Percentiles rank a stretch among this genome's conserved stretches.
phyloP scores from a whole-genome alignment of 768 basidiomycete species.

The Rhodotorula toruloides region DNA sequence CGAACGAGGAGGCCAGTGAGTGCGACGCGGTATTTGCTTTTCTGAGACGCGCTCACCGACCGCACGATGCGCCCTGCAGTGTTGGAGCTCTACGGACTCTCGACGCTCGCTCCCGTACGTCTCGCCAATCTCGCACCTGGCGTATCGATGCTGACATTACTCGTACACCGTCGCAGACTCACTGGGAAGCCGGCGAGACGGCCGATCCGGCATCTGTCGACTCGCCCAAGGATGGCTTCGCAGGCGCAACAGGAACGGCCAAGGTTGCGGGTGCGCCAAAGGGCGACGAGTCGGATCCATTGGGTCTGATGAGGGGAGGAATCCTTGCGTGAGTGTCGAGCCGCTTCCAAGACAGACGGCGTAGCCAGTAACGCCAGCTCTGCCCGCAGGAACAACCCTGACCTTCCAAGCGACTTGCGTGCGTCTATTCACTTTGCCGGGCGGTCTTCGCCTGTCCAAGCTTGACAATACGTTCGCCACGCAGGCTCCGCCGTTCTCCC shows the following conservation, averaged over 20 bases:
- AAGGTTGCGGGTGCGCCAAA: conserved; percentile 6
- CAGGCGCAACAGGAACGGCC: not conserved
- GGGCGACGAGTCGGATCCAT: conserved; percentile 44
- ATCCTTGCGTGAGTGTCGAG: conserved; percentile 51
- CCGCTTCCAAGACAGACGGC: not conserved
- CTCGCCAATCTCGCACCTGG: not conserved
- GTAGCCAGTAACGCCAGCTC: not conserved
- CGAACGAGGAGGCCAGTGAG: conserved; percentile 27
- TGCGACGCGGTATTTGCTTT: too few relatives aligned
- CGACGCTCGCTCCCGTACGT: conserved; percentile 18
- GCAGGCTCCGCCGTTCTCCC: conserved; percentile 64
- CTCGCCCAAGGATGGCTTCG: conserved; percentile 5
- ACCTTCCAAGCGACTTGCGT: conserved; percentile 60
- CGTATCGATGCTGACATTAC: not conserved
- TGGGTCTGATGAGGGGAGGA: conserved; percentile 57
- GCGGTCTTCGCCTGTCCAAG: conserved; percentile 17
- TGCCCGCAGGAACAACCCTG: conserved; percentile 56
- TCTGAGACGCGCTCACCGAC: not conserved
- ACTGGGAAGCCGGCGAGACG: conserved; percentile 13
- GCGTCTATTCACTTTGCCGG: conserved; percentile 15
- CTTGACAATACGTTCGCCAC: conserved; percentile 47
- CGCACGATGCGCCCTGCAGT: conserved; percentile 9
- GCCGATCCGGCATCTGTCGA: conserved; percentile 11
- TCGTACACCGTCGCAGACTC: not conserved
- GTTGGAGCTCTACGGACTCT: conserved; percentile 31